These are phyloP conservation scores for Gracilariopsis chorda DNA, from an alignment of 23 red algal genomes.

Conservation along the genomic window DNA sequence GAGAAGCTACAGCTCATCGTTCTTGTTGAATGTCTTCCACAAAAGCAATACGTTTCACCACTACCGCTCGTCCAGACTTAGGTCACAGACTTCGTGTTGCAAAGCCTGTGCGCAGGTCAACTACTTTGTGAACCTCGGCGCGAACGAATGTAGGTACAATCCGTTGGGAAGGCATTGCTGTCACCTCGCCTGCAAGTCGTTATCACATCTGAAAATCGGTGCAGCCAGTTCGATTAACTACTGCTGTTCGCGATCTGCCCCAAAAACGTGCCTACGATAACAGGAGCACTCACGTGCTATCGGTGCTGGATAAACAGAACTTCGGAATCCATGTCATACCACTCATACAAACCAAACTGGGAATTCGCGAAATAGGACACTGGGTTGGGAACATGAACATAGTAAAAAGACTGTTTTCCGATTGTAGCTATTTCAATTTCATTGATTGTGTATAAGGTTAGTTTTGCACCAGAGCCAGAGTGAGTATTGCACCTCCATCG, in stretches of 20 bases:
- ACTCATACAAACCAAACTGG: background rate
- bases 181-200: constrained; percentile 52
- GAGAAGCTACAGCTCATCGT: background rate
- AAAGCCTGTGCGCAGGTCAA: background rate
- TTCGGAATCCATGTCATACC: no score
- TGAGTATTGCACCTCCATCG: no score
- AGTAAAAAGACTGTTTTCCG: background rate
- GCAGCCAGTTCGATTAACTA: constrained; percentile 22
- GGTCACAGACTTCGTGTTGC: constrained; percentile 21
- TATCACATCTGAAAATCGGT: constrained; percentile 33
- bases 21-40: background rate
- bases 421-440: background rate
- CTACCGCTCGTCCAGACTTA: background rate
- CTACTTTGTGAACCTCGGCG: constrained; percentile 53
- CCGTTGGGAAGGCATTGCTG: constrained; percentile 62
- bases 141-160: constrained; percentile 9
- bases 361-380: background rate
- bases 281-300: no score
- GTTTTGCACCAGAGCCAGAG: background rate
- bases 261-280: constrained; percentile 23
- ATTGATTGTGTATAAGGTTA: background rate
- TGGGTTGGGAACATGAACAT: background rate
- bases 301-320: no score
- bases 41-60: background rate
- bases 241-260: constrained; percentile 12